A percentile compares a stretch with the other conserved stretches of the same genome.
These are phyloP conservation scores for Penicillium herquei DNA, from an alignment of 495 filamentous ascomycete genomes.

Conservation along the genomic window DNA sequence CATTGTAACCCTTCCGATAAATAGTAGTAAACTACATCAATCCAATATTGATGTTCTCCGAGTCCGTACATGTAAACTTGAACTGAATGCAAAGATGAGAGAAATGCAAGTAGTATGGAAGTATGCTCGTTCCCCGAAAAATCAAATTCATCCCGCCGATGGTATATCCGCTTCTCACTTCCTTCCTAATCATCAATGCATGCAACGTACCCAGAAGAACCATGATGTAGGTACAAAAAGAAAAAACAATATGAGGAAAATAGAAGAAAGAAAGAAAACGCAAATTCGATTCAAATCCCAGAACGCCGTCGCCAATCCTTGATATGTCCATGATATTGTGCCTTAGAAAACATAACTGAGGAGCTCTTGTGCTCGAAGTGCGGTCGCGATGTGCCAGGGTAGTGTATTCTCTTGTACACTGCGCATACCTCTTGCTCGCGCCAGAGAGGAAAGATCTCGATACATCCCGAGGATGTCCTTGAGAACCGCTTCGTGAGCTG, in stretches of 20 bases:
- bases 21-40: too few species aligned
- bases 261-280: slow-evolving; percentile 15
- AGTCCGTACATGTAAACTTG: too few species aligned
- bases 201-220: slow-evolving; percentile 13
- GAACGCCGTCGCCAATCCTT: slow-evolving; percentile 8
- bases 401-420: slow-evolving; percentile 61
- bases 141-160: slow-evolving; percentile 17
- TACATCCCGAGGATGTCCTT: slow-evolving; percentile 75
- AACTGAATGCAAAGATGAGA: not conserved
- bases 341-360: slow-evolving; percentile 46
- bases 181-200: slow-evolving; percentile 7
- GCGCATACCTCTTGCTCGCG: slow-evolving; percentile 64
- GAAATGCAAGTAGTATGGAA: not conserved
- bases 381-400: slow-evolving; percentile 87
- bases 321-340: slow-evolving; percentile 3
- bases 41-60: too few species aligned
- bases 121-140: slow-evolving; percentile 5
- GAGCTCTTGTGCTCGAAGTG: slow-evolving; percentile 58
- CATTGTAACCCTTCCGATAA: too few species aligned
- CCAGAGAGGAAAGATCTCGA: slow-evolving; percentile 70
- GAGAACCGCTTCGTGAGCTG: slow-evolving; percentile 57
- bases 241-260: slow-evolving; percentile 12
- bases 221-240: slow-evolving; percentile 11
- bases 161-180: slow-evolving; percentile 12
- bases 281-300: not conserved